Evolutionary conservation across 2,329 filamentous ascomycete genomes (phyloP), one percentile per base, ranked within the genome.

Genomic region (Simplicillium aogashimaense): DNA sequence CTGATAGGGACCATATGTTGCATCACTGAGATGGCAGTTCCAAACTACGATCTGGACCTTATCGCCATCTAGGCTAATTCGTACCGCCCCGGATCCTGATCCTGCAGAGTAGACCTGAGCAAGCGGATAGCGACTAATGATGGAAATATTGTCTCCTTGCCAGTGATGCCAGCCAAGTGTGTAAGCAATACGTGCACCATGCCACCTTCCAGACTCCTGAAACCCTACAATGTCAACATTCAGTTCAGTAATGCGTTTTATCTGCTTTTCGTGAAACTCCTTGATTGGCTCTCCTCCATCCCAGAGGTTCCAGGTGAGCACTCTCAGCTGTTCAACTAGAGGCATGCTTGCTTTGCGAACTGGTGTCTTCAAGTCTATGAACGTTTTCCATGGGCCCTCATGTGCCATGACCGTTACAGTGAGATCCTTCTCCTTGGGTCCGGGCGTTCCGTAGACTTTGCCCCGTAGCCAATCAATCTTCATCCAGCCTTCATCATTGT

Each of bases 1-100:
- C 35, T 63, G 62, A 42, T 66, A 66, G 1, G 64, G 64, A 0
- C 64, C 64, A 36, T 67, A 67, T 0, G 61, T 60, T 14, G 50
- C 48, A 29, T 55, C 56, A 3, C 55, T 59, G 3, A 65, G 41
- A 38, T 66, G 63, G 28, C 53, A 52, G 14, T 52, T 54, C 52
- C 56, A 64, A 34, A 65, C 48, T 36, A 60, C 58, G 32, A 64
- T 45, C 29, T 59, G 50, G 15, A 50, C 45, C 3, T 43, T 40
- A 1, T 49, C 43, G 6, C 54, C 57, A 38, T 62, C 60, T 13
- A 66, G 51, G 13, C 51, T 50, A 30, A 67, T 52, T 13, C 50
- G 54, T 3, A 59, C 59, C 25, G 53, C 57, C 3, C 53, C 56
- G n/a, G 54, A 50, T 17, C 51, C 47, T 30, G 48, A 48, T 18